Evolutionary conservation across 495 filamentous ascomycete species (phyloP), one percentile per base, ranked within the genome.

Genomic region (Xanthoparmelia taractica): DNA sequence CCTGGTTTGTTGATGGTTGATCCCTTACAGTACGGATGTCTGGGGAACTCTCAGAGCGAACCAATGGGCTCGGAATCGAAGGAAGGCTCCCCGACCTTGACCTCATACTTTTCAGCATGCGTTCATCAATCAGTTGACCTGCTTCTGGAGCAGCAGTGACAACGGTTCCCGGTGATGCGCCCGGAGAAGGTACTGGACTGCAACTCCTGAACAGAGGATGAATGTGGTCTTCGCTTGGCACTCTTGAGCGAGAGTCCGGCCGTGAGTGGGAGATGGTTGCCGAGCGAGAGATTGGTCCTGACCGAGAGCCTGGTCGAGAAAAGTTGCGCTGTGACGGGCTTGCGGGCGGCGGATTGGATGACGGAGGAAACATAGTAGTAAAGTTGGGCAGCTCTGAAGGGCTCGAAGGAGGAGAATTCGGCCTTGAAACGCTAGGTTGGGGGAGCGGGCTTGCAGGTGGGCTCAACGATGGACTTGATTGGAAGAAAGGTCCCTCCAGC

Each of bases 171-270:
- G 85, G 82, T 0, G 85, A 86, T 0, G 82, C 80, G 10, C 81
- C 79, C 0, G 89, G 86, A 17, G 88, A 87, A 13, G 88, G 87
- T 0, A 78, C 82, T 0, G 89, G 87, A 50, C 85, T 90, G 66
- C 85, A 86, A 1, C 85, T 85, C 60, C 91, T 83, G 74, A 96
- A 94, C 15, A 96, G 80, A 1, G 91, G 91, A 69, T 96, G 91
- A 63, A 96, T 94, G 69, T 92, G 84, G 18, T 85, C 80, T 71
- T 94, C 87, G 69, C 79, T 81, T 40, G 68, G 40, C 36, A 69
- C 59, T 45, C 61, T 48, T 37, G 61, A 58, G 13, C 55, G 38
- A 23, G 54, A 58, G 29, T 40, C 40, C 27, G 40, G 41, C 31
- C 31, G 31, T 29, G 38, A 29, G 20, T 58, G 55, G 4, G 55